These are phyloP conservation scores for Fusarium ramigenum DNA, from an alignment of 2,329 filamentous ascomycete species.

Conservation along the genomic window DNA sequence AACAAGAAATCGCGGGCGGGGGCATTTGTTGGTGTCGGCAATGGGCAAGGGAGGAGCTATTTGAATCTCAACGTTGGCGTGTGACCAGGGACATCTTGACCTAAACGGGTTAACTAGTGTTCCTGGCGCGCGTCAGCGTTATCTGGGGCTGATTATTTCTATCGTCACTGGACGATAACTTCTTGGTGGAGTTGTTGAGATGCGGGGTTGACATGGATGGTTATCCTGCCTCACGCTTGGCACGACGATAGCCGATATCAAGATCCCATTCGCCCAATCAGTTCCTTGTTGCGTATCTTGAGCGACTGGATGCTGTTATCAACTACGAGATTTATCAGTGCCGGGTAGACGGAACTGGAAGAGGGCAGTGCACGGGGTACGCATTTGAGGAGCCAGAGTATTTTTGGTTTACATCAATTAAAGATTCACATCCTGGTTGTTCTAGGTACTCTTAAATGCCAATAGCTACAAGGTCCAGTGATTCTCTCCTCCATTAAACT, in stretches of 20 bases:
- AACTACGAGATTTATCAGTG: not conserved
- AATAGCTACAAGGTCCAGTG: accelerated
- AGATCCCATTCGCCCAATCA: not conserved
- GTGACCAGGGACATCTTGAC: not conserved
- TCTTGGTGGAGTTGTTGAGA: not conserved
- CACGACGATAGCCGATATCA: not conserved
- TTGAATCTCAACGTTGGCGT: not conserved
- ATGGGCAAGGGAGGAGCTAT: not conserved
- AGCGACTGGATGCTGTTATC: not conserved
- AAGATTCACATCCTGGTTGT: accelerated
- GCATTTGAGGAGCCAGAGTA: not conserved
- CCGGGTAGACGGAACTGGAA: not conserved
- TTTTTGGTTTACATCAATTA: not conserved
- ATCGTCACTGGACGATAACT: not conserved
- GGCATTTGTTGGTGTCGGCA: not conserved
- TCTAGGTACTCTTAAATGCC: not conserved
- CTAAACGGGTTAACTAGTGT: not conserved
- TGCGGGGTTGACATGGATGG: not conserved
- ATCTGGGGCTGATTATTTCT: not conserved
- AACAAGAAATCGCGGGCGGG: not conserved
- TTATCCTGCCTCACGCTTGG: not conserved
- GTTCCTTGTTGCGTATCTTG: not conserved
- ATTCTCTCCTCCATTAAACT: not conserved
- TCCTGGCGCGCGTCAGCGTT: not conserved
- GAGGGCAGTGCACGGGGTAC: accelerated